Conservation (phyloP, 352 stramenopile species). For the Globisporangium iwayamae region DNA sequence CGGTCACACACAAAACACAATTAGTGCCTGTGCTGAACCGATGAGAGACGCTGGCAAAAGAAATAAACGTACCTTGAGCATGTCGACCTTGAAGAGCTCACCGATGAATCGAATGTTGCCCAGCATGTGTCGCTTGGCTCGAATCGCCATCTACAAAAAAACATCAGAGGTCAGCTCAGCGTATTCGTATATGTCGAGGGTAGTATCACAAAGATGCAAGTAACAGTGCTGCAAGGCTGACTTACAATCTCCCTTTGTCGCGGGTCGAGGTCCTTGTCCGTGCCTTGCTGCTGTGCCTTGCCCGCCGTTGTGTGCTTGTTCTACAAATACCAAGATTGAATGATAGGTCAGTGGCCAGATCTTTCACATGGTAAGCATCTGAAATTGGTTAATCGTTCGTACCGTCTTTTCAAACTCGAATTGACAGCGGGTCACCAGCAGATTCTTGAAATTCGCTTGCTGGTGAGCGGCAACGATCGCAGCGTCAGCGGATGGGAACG, state of each 20-base stretch:
- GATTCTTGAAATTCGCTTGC: conserved; percentile 64
- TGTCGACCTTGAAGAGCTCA: conserved; percentile 84
- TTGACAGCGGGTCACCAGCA: conserved; percentile 78
- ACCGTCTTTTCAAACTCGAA: conserved; percentile 80
- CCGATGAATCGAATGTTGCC: conserved; percentile 88
- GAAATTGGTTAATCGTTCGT: conserved; percentile 1
- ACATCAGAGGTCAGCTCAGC: not conserved
- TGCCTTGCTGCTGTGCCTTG: conserved; percentile 34
- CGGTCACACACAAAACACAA: not conserved
- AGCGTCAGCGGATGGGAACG: conserved; percentile 47
- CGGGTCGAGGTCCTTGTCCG: conserved; percentile 38
- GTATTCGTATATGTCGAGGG: too few species aligned
- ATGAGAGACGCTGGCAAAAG: not conserved
- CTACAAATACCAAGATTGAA: conserved; percentile 13
- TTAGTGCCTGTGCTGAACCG: not conserved
- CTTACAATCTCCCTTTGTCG: conserved; percentile 58
- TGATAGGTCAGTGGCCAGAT: not conserved
- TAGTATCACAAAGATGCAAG: too few species aligned
- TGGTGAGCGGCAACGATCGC: conserved; percentile 43
- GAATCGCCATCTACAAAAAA: conserved; percentile 39
- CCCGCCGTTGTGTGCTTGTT: conserved; percentile 38
- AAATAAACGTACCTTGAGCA: conserved; percentile 61
- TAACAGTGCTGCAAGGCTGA: not conserved
- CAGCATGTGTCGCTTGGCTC: conserved; percentile 73
- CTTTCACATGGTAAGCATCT: not conserved